Evolutionary conservation across 2,329 filamentous ascomycete genomes (phyloP).

Genomic region (Fusarium paranaense): DNA sequence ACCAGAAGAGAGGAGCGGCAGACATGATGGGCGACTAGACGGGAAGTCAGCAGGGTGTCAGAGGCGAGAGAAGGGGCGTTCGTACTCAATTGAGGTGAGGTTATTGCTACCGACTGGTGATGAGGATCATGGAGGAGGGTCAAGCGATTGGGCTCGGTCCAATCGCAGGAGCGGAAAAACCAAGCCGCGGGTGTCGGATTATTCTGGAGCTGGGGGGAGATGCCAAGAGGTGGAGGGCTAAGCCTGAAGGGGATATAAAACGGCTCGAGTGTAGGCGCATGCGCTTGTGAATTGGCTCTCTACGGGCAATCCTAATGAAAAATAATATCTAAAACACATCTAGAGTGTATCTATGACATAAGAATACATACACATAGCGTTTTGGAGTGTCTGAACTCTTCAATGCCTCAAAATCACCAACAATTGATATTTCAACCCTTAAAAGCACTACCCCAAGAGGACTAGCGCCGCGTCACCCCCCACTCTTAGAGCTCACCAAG

Average conservation of each 20-base stretch:
- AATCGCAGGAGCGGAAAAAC: conserved; percentile 48
- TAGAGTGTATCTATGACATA: not conserved
- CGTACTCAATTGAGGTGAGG: conserved; percentile 53
- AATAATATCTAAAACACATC: not conserved
- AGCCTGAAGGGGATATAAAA: conserved; percentile 4
- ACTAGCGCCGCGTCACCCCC: conserved; percentile 24
- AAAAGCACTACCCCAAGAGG: not conserved
- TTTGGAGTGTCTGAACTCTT: not conserved
- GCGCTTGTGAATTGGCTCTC: not conserved
- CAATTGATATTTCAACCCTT: not conserved
- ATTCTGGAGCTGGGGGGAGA: conserved; percentile 15
- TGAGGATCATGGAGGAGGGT: conserved; percentile 26
- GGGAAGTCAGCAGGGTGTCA: not conserved
- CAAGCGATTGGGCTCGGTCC: conserved; percentile 19
- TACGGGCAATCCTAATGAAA: not conserved
- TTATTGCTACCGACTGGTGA: conserved; percentile 39
- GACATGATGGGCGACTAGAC: conserved; percentile 64
- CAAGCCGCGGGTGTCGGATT: conserved; percentile 45
- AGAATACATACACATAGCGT: not conserved
- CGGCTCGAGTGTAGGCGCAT: not conserved
- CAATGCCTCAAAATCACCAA: not conserved
- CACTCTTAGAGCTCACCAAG: conserved; percentile 35
- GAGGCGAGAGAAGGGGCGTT: not conserved
- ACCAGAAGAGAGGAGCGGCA: conserved; percentile 81
- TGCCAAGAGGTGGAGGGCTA: conserved; percentile 9